Conservation (phyloP, 768 basidiomycete species). For the Hemileccinum rubropunctum region DNA sequence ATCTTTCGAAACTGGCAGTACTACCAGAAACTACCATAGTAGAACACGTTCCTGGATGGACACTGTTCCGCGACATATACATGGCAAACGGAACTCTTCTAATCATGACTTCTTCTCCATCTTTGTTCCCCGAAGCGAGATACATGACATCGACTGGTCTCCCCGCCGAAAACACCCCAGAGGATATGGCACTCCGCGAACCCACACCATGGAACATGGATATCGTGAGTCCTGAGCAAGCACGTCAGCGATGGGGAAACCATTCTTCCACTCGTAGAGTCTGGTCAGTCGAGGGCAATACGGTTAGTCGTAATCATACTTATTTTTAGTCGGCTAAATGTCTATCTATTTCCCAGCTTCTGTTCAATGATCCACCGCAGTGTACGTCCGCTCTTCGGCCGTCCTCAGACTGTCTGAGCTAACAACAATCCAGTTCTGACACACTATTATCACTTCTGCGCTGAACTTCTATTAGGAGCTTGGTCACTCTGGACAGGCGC, state of each 20-base stretch:
- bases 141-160: slow-evolving; percentile 71
- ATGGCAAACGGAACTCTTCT: slow-evolving; percentile 80
- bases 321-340: slow-evolving; percentile 1
- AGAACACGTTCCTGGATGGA: slow-evolving; percentile 80
- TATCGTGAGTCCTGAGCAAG: slow-evolving; percentile 58
- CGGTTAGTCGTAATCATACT: slow-evolving; percentile 43
- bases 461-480: slow-evolving; percentile 72
- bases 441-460: slow-evolving; percentile 88
- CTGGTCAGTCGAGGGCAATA: slow-evolving; percentile 68
- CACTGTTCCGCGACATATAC: slow-evolving; percentile 79
- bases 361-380: slow-evolving; percentile 69
- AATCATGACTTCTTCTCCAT: slow-evolving; percentile 52
- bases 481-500: slow-evolving; percentile 75
- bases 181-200: slow-evolving; percentile 63
- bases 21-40: slow-evolving; percentile 56
- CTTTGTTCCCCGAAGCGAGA: slow-evolving; percentile 43
- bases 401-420: background rate
- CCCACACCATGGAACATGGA: slow-evolving; percentile 64
- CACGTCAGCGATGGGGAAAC: slow-evolving; percentile 58
- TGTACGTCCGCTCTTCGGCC: slow-evolving; percentile 31
- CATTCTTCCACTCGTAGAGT: slow-evolving; percentile 47
- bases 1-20: slow-evolving; percentile 8
- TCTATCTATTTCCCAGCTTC: slow-evolving; percentile 34
- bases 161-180: slow-evolving; percentile 53
- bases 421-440: slow-evolving; percentile 47